Evolutionary conservation across 306 rosid species (phyloP).

Genomic region (Quercus alba): DNA sequence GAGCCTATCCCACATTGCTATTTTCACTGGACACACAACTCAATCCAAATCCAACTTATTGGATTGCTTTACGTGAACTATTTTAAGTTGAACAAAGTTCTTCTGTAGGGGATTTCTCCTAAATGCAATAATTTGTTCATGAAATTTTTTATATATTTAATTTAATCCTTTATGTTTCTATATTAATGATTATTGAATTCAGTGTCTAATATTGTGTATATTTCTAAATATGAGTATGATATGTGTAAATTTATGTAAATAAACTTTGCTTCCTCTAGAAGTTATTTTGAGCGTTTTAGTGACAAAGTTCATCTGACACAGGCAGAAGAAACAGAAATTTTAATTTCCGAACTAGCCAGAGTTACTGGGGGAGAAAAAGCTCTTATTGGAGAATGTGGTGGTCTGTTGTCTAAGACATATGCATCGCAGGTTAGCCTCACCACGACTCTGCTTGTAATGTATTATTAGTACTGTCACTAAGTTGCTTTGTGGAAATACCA

Average conservation of each 20-base stretch:
- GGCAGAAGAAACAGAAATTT: slow-evolving; percentile 66
- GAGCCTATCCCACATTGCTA: neutral
- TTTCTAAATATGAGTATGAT: neutral
- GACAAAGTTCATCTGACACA: slow-evolving; percentile 28
- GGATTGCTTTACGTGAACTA: neutral
- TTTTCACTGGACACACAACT: neutral
- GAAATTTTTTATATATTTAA: no score
- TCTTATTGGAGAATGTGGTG: slow-evolving; percentile 63
- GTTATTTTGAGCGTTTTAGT: slow-evolving; percentile 5
- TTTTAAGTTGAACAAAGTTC: neutral
- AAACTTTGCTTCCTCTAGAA: neutral
- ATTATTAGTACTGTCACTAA: neutral
- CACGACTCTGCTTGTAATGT: neutral
- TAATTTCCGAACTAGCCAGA: slow-evolving; percentile 73
- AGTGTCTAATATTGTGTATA: neutral
- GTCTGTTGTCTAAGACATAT: slow-evolving; percentile 51
- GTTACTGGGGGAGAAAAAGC: slow-evolving; percentile 67
- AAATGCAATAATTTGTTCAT: no score
- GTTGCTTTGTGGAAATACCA: no score
- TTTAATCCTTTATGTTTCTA: no score
- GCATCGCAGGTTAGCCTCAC: slow-evolving; percentile 53
- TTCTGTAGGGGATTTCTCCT: no score
- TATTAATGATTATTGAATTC: no score
- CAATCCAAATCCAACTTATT: neutral
- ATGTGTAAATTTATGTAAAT: neutral